Conservation (phyloP, 345 rosid species). For the Boechera divaricarpa region DNA sequence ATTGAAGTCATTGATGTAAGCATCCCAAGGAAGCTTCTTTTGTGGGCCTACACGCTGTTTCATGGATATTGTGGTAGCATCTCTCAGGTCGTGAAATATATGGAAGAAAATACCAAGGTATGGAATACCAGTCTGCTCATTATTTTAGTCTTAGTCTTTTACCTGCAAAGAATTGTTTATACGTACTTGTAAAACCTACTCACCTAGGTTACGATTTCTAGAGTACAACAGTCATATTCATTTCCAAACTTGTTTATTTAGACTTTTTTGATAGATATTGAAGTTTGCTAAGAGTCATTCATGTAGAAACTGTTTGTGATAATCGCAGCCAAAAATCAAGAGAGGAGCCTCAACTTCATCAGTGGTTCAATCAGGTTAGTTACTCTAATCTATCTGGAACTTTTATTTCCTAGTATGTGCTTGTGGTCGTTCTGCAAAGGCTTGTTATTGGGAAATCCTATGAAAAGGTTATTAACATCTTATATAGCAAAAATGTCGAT, state of each 20-base stretch:
- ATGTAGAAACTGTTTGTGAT: slow-evolving; percentile 20
- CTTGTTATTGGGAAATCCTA: background rate
- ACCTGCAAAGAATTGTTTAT: slow-evolving; percentile 19
- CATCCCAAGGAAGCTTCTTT: slow-evolving; percentile 88
- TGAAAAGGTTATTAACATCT: background rate
- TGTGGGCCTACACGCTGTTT: slow-evolving; percentile 87
- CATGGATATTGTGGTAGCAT: slow-evolving; percentile 80
- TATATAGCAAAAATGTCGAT: background rate
- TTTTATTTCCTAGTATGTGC: slow-evolving; percentile 11
- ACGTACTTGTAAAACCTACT: slow-evolving; percentile 19
- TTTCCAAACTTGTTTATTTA: slow-evolving; percentile 2
- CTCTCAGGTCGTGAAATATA: slow-evolving; percentile 73
- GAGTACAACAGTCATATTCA: slow-evolving; percentile 14
- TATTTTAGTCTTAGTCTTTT: background rate
- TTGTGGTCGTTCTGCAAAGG: slow-evolving; percentile 23
- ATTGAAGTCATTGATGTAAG: slow-evolving; percentile 83
- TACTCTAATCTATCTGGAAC: slow-evolving; percentile 26
- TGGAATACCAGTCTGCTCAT: slow-evolving; percentile 26
- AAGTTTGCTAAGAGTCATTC: slow-evolving; percentile 17
- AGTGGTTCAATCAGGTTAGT: slow-evolving; percentile 60
- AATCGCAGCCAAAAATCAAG: slow-evolving; percentile 71
- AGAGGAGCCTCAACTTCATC: slow-evolving; percentile 63
- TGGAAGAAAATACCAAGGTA: slow-evolving; percentile 94
- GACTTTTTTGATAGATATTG: slow-evolving; percentile 17
- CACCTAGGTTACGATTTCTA: slow-evolving; percentile 18